Evolutionary conservation across 2,329 filamentous ascomycete species (phyloP).

Genomic region (Neonectria hederae): DNA sequence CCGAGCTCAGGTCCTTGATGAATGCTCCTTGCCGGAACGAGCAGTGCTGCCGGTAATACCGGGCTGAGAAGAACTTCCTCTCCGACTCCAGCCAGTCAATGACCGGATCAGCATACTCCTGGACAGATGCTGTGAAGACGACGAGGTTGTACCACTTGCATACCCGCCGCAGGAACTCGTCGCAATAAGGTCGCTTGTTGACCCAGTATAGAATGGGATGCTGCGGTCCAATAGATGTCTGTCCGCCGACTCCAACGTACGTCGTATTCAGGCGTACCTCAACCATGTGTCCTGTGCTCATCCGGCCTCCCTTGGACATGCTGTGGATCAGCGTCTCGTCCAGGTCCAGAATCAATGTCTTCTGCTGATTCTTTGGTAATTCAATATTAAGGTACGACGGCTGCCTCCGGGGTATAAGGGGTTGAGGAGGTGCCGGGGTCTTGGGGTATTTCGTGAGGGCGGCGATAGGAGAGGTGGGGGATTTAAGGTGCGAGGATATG

Average conservation of each 20-base stretch:
- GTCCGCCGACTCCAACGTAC: conserved; percentile 72
- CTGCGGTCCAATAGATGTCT: conserved; percentile 72
- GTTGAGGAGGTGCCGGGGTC: conserved; percentile 86
- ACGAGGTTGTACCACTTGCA: conserved; percentile 99
- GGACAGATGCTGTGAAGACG: conserved; percentile 95
- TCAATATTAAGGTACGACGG: conserved; percentile 82
- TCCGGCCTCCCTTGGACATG: conserved; percentile 94
- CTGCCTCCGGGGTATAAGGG: conserved; percentile 87
- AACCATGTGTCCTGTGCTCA: conserved; percentile 98
- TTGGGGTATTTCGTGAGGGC: conserved; percentile 90
- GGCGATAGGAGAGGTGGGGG: conserved; percentile 84
- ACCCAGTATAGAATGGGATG: conserved; percentile 99
- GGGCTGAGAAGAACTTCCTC: conserved; percentile 91
- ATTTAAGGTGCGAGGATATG: conserved; percentile 86
- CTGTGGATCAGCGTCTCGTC: conserved; percentile 99
- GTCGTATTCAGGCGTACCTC: conserved; percentile 89
- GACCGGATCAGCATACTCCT: conserved; percentile 98
- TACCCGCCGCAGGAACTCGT: conserved; percentile 91
- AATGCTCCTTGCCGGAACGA: conserved; percentile 95
- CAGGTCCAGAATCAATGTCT: conserved; percentile 93
- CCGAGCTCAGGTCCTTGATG: conserved; percentile 95
- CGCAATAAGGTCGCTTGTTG: conserved; percentile 95
- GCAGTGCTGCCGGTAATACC: conserved; percentile 97
- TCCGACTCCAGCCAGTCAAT: conserved; percentile 99
- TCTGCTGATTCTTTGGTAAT: conserved; percentile 71